These are phyloP conservation scores for Penstemon newberryi DNA, from an alignment of 257 asterid species.

Conservation along the genomic window DNA sequence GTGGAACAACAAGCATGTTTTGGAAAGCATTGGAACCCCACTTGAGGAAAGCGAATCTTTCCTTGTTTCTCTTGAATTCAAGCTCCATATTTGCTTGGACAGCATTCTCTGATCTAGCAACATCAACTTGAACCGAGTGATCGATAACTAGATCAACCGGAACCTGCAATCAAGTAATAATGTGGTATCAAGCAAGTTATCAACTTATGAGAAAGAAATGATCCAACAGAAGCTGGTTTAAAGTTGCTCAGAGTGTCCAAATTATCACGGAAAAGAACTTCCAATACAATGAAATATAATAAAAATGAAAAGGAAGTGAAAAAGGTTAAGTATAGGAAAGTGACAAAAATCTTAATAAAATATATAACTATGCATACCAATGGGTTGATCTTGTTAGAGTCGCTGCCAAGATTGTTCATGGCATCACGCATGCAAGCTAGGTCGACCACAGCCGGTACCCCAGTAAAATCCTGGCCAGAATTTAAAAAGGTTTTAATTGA, in stretches of 20 bases:
- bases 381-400: conserved; percentile 93
- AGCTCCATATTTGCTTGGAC: conserved; percentile 91
- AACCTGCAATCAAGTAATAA: conserved; percentile 50
- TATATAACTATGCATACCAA: conserved; percentile 52
- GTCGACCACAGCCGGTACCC: conserved; percentile 96
- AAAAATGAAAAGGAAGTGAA: neutral
- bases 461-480: conserved; percentile 80
- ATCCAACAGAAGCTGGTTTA: neutral
- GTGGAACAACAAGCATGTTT: conserved; percentile 98
- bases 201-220: neutral
- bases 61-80: conserved; percentile 94
- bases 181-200: neutral
- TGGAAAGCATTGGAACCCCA: conserved; percentile 98
- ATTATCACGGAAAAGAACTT: neutral
- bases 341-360: neutral
- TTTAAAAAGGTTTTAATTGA: conserved; percentile 28
- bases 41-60: conserved; percentile 94
- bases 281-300: neutral
- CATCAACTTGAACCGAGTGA: conserved; percentile 98
- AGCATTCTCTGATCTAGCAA: conserved; percentile 85
- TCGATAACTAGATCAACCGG: conserved; percentile 96
- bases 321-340: too few species aligned
- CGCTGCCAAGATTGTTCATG: conserved; percentile 90
- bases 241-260: neutral
- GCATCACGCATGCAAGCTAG: conserved; percentile 99